These are phyloP conservation scores for Pouteria glomerata DNA, from an alignment of 148 eudicot species.

Conservation along the genomic window DNA sequence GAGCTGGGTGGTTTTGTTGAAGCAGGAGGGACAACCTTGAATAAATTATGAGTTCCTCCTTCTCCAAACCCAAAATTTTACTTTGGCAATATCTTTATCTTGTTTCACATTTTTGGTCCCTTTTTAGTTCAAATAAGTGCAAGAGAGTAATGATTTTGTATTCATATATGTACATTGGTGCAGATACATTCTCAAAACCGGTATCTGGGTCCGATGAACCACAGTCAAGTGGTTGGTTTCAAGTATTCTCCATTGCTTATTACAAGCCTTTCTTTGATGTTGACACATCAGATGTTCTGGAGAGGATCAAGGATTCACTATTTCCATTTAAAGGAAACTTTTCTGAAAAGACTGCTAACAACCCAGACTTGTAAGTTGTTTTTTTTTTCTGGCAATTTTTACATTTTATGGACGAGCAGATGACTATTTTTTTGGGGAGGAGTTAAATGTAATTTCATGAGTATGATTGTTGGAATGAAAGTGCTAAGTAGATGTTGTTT, in stretches of 20 bases:
- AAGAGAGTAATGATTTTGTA: background rate
- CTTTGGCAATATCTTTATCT: background rate
- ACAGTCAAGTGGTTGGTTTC: conserved; percentile 82
- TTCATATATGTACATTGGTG: conserved; percentile 11
- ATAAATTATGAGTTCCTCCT: background rate
- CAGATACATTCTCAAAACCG: conserved; percentile 85
- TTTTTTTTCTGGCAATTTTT: background rate
- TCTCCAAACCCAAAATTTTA: background rate
- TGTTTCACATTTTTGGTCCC: background rate
- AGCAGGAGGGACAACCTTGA: background rate
- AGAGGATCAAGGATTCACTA: conserved; percentile 90
- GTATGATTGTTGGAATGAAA: background rate
- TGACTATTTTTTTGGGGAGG: no score
- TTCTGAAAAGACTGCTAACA: conserved; percentile 70
- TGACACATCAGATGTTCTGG: conserved; percentile 91
- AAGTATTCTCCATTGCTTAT: conserved; percentile 59
- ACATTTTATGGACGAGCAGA: no score
- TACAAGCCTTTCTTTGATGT: conserved; percentile 92
- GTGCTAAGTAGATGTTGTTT: background rate
- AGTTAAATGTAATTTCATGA: no score
- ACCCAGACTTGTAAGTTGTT: conserved; percentile 82
- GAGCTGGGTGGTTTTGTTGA: no score
- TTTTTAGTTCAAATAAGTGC: background rate
- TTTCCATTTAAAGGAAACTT: conserved; percentile 88
- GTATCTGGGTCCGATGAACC: conserved; percentile 60